phyloP scores from a whole-genome alignment of 2,329 filamentous ascomycete species.

The Ophiognomonia clavigignenti-juglandacearum region DNA sequence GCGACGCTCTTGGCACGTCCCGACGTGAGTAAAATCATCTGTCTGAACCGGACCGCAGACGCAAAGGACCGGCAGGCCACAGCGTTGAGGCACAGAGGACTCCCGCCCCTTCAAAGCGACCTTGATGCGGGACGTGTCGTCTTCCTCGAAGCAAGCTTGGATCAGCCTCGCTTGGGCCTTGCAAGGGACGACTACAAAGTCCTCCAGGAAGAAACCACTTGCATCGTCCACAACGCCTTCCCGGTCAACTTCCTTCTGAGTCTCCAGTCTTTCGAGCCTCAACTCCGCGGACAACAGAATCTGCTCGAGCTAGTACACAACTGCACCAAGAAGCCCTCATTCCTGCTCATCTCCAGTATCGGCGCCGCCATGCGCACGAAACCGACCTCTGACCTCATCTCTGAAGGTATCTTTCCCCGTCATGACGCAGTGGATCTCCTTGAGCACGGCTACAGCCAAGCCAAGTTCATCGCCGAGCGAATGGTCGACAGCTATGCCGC shows the following conservation, averaged over 20 bases:
- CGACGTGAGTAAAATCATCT: slow-evolving; percentile 11
- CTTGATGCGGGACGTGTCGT: slow-evolving; percentile 5
- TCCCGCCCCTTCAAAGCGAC: slow-evolving; percentile 1
- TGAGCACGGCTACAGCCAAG: slow-evolving; percentile 23
- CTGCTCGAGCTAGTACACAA: slow-evolving; percentile 32
- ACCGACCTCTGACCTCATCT: slow-evolving; percentile 12
- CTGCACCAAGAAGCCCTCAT: slow-evolving; percentile 5
- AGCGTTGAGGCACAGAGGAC: slow-evolving; percentile 4
- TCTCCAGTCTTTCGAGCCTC: slow-evolving; percentile 37
- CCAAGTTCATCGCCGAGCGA: slow-evolving; percentile 26
- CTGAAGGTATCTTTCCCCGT: slow-evolving; percentile 19
- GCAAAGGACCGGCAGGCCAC: slow-evolving; percentile 2
- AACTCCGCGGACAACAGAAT: slow-evolving; percentile 37
- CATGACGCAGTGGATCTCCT: slow-evolving; percentile 14
- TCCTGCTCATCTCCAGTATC: slow-evolving; percentile 25
- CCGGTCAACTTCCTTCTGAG: slow-evolving; percentile 47
- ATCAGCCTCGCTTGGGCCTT: slow-evolving; percentile 33
- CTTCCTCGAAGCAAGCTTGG: slow-evolving; percentile 26
- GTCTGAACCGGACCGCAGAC: slow-evolving; percentile 11
- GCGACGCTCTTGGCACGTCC: slow-evolving; percentile 7
- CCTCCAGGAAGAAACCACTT: slow-evolving; percentile 28
- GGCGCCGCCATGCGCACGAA: slow-evolving; percentile 19
- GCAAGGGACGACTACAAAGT: slow-evolving; percentile 21
- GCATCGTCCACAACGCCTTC: slow-evolving; percentile 43
- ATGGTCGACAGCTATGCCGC: slow-evolving; percentile 20